Evolutionary conservation across 805 yeast species (phyloP).

Genomic region (Candida boleticola): DNA sequence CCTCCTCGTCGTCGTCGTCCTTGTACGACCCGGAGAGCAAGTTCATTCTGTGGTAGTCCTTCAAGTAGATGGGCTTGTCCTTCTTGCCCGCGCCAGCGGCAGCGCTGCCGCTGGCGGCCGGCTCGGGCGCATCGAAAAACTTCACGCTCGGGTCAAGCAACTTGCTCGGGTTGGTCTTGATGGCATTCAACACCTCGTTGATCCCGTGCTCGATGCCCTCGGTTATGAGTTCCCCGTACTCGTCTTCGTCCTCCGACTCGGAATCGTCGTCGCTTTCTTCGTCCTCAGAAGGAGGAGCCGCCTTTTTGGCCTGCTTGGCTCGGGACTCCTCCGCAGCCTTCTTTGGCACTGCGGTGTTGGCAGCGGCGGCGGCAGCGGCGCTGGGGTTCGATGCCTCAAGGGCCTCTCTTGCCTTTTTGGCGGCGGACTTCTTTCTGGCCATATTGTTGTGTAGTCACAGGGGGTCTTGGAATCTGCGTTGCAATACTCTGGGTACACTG

Average conservation of each 20-base stretch:
- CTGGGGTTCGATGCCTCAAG: slow-evolving; percentile 18
- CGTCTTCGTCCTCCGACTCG: slow-evolving; percentile 67
- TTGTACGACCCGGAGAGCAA: slow-evolving; percentile 64
- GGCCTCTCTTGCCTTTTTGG: slow-evolving; percentile 63
- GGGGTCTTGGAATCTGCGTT: no score
- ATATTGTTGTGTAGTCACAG: no score
- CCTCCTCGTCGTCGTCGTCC: slow-evolving; percentile 39
- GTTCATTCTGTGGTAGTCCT: slow-evolving; percentile 88
- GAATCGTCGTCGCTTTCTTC: slow-evolving; percentile 23
- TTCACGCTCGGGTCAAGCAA: slow-evolving; percentile 66
- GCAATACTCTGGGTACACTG: no score
- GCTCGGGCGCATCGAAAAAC: slow-evolving; percentile 67
- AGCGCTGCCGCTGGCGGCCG: slow-evolving; percentile 15
- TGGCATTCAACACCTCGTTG: slow-evolving; percentile 64
- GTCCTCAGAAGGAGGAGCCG: slow-evolving; percentile 14
- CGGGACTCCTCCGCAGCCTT: slow-evolving; percentile 3
- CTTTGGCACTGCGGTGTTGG: slow-evolving; percentile 1
- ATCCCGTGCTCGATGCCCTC: slow-evolving; percentile 83
- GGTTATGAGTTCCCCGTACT: slow-evolving; percentile 82
- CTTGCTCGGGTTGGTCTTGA: slow-evolving; percentile 62
- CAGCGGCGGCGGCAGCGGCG: neutral
- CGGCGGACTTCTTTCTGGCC: slow-evolving; percentile 88
- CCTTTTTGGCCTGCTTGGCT: slow-evolving; percentile 1
- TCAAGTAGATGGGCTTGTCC: slow-evolving; percentile 72
- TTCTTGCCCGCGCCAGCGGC: slow-evolving; percentile 18